phyloP scores from a whole-genome alignment of 192 early-diverging fungal genomes.

The Phycomyces nitens region DNA sequence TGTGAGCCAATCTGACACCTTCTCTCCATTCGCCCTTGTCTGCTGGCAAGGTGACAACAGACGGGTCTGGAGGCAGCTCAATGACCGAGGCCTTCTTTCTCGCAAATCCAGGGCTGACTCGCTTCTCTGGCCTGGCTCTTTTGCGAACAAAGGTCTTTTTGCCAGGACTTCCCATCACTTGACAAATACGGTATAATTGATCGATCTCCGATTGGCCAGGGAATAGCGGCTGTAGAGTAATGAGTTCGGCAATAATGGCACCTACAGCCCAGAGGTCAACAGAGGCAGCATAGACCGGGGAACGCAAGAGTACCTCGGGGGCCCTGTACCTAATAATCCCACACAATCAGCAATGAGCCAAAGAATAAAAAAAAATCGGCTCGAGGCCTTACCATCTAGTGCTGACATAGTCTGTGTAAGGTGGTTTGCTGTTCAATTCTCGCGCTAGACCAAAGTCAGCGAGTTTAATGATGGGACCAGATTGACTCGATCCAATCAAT shows the following conservation, averaged over 20 bases:
- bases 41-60: not conserved
- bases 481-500: slow-evolving; percentile 49
- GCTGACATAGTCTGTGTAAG: slow-evolving; percentile 95
- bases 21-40: slow-evolving; percentile 63
- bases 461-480: slow-evolving; percentile 53
- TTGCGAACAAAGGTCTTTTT: slow-evolving; percentile 5
- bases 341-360: no score
- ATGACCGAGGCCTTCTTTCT: slow-evolving; percentile 10
- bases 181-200: slow-evolving; percentile 81
- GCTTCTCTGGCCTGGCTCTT: slow-evolving; percentile 15
- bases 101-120: slow-evolving; percentile 32
- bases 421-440: slow-evolving; percentile 80
- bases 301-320: slow-evolving; percentile 90
- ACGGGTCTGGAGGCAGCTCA: not conserved
- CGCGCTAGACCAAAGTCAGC: slow-evolving; percentile 79
- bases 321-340: slow-evolving; percentile 65
- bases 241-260: slow-evolving; percentile 85
- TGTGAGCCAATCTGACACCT: slow-evolving; percentile 61
- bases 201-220: slow-evolving; percentile 92
- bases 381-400: slow-evolving; percentile 86
- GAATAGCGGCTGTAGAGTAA: slow-evolving; percentile 84
- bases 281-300: slow-evolving; percentile 79
- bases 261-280: slow-evolving; percentile 97
- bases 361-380: not conserved
- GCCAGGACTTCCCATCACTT: slow-evolving; percentile 74